These are phyloP conservation scores for Kregervanrija delftensis DNA, from an alignment of 805 yeast species.

Conservation along the genomic window DNA sequence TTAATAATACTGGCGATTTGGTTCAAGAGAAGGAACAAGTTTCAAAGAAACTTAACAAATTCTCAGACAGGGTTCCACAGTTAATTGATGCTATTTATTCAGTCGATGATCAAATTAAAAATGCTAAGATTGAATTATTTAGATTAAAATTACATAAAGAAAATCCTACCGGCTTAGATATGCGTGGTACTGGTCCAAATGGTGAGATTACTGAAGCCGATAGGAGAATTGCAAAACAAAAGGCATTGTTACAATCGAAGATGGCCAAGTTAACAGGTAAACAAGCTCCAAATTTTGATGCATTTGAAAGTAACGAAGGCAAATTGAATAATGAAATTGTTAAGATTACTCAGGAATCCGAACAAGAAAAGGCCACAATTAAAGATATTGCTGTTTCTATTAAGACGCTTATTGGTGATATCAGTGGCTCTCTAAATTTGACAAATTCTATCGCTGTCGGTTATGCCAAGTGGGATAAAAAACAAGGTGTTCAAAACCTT, in stretches of 20 bases:
- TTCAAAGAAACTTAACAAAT: constrained; percentile 47
- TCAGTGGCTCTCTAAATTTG: constrained; percentile 26
- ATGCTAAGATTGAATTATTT: constrained; percentile 57
- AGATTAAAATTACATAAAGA: constrained; percentile 48
- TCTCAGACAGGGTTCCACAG: constrained; percentile 67
- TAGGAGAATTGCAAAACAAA: constrained; percentile 69
- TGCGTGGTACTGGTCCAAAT: constrained; percentile 78
- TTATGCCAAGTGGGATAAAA: constrained; percentile 72
- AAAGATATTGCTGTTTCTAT: constrained; percentile 69
- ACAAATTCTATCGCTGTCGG: constrained; percentile 36
- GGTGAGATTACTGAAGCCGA: constrained; percentile 84
- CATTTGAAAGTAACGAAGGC: constrained; percentile 48
- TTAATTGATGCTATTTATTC: constrained; percentile 56
- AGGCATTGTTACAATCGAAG: constrained; percentile 71
- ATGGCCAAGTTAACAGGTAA: constrained; percentile 93
- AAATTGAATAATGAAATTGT: constrained; percentile 46
- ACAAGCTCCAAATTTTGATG: constrained; percentile 37
- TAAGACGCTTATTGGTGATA: constrained; percentile 43
- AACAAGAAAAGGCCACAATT: constrained; percentile 52
- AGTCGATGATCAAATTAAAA: constrained; percentile 63
- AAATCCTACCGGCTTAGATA: constrained; percentile 60
- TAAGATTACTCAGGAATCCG: constrained; percentile 45
- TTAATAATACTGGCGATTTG: constrained; percentile 25
- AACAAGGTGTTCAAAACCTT: constrained; percentile 63
- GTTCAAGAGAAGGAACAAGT: constrained; percentile 43